Evolutionary conservation across 768 basidiomycete species (phyloP).

Genomic region (Boletus huronensis): DNA sequence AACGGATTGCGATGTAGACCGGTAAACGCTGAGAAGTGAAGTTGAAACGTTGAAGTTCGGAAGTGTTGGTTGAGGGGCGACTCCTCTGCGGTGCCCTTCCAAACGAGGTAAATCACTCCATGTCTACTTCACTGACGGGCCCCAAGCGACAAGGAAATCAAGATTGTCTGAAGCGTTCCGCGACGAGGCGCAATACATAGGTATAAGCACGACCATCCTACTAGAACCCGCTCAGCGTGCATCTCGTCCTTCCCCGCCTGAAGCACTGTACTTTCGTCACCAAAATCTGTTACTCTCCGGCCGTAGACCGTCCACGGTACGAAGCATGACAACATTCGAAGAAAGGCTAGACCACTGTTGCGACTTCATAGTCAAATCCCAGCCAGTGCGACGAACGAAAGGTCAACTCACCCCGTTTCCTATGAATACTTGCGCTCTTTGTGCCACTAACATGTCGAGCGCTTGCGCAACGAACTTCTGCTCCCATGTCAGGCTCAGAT

Average conservation of each 20-base stretch:
- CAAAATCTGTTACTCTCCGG: slow-evolving; percentile 34
- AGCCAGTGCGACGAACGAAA: neutral
- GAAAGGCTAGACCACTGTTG: slow-evolving; percentile 39
- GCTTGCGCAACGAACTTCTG: slow-evolving; percentile 44
- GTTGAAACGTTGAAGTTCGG: neutral
- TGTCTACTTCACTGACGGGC: neutral
- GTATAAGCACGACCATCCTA: neutral
- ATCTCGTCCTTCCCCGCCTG: neutral
- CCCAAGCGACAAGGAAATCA: neutral
- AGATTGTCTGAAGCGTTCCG: neutral
- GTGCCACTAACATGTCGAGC: slow-evolving; percentile 48
- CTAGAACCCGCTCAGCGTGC: neutral
- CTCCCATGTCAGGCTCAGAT: slow-evolving; percentile 39
- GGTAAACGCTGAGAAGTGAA: neutral
- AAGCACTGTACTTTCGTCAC: slow-evolving; percentile 16
- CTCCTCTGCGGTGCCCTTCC: slow-evolving; percentile 11
- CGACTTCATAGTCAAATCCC: neutral
- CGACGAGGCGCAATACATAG: neutral
- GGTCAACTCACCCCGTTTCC: slow-evolving; percentile 47
- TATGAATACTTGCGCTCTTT: slow-evolving; percentile 45
- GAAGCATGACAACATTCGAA: slow-evolving; percentile 40
- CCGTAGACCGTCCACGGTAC: slow-evolving; percentile 26
- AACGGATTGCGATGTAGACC: slow-evolving; percentile 4
- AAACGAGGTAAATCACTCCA: slow-evolving; percentile 11
- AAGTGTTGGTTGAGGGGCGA: slow-evolving; percentile 11